Evolutionary conservation across 2,329 filamentous ascomycete genomes (phyloP).

Genomic region (Ophiostoma pallidulum): DNA sequence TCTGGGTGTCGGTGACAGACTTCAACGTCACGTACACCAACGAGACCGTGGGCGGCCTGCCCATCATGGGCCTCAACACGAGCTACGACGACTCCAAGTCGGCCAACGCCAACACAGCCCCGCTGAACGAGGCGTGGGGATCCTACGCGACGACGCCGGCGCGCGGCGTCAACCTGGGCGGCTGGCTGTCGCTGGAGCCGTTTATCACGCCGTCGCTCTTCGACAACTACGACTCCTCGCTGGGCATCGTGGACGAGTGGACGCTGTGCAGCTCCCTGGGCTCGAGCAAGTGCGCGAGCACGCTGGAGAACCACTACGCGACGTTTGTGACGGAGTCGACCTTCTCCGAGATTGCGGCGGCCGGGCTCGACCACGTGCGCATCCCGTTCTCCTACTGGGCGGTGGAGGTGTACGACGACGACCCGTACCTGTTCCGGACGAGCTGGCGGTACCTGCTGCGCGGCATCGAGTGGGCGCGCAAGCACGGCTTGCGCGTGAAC

Average conservation of each 20-base stretch:
- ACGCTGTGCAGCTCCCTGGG: slow-evolving; percentile 68
- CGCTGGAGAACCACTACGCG: slow-evolving; percentile 85
- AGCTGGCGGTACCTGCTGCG: slow-evolving; percentile 91
- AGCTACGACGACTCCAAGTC: slow-evolving; percentile 75
- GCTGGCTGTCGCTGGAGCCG: slow-evolving; percentile 88
- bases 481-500: slow-evolving; percentile 85
- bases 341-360: slow-evolving; percentile 73
- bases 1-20: slow-evolving; percentile 80
- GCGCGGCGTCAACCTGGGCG: slow-evolving; percentile 83
- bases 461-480: slow-evolving; percentile 85
- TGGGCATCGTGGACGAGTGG: slow-evolving; percentile 78
- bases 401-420: slow-evolving; percentile 70
- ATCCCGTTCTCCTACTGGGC: slow-evolving; percentile 97
- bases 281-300: slow-evolving; percentile 48
- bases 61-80: slow-evolving; percentile 78
- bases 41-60: slow-evolving; percentile 73
- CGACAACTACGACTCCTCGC: slow-evolving; percentile 44
- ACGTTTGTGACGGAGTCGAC: slow-evolving; percentile 77
- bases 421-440: slow-evolving; percentile 79
- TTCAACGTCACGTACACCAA: slow-evolving; percentile 95
- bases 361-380: slow-evolving; percentile 91
- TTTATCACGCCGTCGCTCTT: slow-evolving; percentile 95
- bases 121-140: slow-evolving; percentile 65
- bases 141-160: slow-evolving; percentile 71
- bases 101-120: slow-evolving; percentile 71